These are phyloP conservation scores for Aspergillus wentii DNA, from an alignment of 495 filamentous ascomycete species.

Conservation along the genomic window DNA sequence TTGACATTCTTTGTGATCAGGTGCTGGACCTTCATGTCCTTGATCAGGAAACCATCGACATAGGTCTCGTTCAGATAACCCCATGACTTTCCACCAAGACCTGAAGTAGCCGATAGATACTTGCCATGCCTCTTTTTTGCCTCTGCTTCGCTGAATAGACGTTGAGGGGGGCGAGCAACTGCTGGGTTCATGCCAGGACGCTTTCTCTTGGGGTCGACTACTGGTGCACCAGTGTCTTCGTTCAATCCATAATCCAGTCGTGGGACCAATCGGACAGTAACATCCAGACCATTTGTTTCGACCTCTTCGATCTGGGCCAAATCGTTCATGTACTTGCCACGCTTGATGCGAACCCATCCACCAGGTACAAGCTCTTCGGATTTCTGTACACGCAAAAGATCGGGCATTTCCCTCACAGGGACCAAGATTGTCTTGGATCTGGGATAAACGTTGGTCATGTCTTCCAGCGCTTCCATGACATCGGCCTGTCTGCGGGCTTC, in stretches of 20 bases:
- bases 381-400: slow-evolving; percentile 84
- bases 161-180: slow-evolving; percentile 69
- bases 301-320: slow-evolving; percentile 92
- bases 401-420: slow-evolving; percentile 96
- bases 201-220: slow-evolving; percentile 66
- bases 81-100: slow-evolving; percentile 67
- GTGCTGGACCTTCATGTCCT: slow-evolving; percentile 85
- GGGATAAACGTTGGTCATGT: slow-evolving; percentile 79
- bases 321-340: slow-evolving; percentile 81
- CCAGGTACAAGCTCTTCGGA: slow-evolving; percentile 81
- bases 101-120: slow-evolving; percentile 52
- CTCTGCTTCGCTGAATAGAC: slow-evolving; percentile 89
- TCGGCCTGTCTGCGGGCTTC: slow-evolving; percentile 85
- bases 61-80: slow-evolving; percentile 83
- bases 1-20: slow-evolving; percentile 83
- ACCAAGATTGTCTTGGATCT: slow-evolving; percentile 77
- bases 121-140: slow-evolving; percentile 83
- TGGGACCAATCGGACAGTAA: slow-evolving; percentile 81
- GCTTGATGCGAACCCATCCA: slow-evolving; percentile 85
- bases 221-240: slow-evolving; percentile 63
- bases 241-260: slow-evolving; percentile 86
- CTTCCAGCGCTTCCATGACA: slow-evolving; percentile 74
- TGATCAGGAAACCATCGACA: slow-evolving; percentile 86
- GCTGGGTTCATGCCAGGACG: slow-evolving; percentile 51
- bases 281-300: slow-evolving; percentile 85